Base-by-base conservation (phyloP, 192 early-diverging fungal genomes). In the Entophlyctis luteolus region DNA sequence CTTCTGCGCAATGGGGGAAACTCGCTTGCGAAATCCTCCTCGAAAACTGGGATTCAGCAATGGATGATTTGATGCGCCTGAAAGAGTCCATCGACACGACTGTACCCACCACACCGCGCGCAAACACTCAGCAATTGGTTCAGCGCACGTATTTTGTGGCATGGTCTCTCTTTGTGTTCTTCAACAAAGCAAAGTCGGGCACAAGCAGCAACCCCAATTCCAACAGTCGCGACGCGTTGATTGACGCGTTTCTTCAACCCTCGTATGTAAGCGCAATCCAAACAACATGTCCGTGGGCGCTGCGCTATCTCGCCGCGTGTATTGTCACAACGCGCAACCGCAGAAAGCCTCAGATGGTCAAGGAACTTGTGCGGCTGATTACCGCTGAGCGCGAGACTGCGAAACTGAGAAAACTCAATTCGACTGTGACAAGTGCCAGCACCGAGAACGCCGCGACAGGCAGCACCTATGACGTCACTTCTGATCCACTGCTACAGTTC, bases 131-230 rank as follows among this genome's bases (percentile, higher is more conserved):
- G 53, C 94, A 95, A 76, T 84, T 98, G 45, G 89, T 96, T 73
- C 92, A 94, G 77, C 89, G 94, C 58, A 85, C 88, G 49, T 95
- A 92, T 91, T 79, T 98, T 55, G 82, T 98, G 73, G 95, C 97
- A 84, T 96, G 94, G 93, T 91, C 92, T 29, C 84, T 97, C 60
- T 97, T 97, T 79, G 94, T 98, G 39, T 97, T 94, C 83, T 97
- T 98, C 80, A 96, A 96, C 82, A 94, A 98, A 78, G 90, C 95
- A 55, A 92, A 92, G 77, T n/a, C n/a, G n/a, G n/a, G n/a, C n/a
- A n/a, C n/a, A n/a, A n/a, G n/a, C n/a, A n/a, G n/a, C n/a, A n/a
- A n/a, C n/a, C n/a, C n/a, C n/a, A n/a, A n/a, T n/a, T n/a, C n/a
- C n/a, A n/a, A n/a, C n/a, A 93, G 96, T 33, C 90, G 91, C 48